Evolutionary conservation across 768 basidiomycete genomes (phyloP), one percentile per base, ranked within the genome.

Genomic region (Tephrocybe sp.): DNA sequence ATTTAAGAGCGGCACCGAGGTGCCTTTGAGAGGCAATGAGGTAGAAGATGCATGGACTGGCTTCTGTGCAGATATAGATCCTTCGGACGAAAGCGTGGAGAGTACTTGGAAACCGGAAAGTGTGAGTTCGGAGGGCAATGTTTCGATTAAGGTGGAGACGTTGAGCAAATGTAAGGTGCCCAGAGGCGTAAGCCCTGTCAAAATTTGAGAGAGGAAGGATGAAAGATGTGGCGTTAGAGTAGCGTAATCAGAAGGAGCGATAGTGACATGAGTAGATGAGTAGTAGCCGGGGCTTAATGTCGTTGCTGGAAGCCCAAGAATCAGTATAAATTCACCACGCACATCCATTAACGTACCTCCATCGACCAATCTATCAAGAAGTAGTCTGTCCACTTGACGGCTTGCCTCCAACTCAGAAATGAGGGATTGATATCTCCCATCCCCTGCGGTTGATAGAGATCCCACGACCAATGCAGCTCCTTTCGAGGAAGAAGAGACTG

Each of bases 361-460:
- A 67, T 90, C 91, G 13, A 92, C 71, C 54, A 95, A 70, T 53
- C 92, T 76, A 65, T 95, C 92, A 23, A 93, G 69, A 72, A 94
- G 82, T 63, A 92, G 84, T 61, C 79, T 85, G 60, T 94, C 90
- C 26, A 91, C 83, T 31, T 70, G 61, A 54, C 76, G 67, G 14
- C 72, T 74, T 51, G 66, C 67, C 65, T 82, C 79, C 51, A 92
- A 69, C 56, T 75, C 72, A 6, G 81, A 75, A 45, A 91, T 75
- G 54, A 90, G 69, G 1, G 77, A 66, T 65, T 92, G 89, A 63
- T 92, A 92, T 63, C 76, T 78, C 30, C 92, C 92, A 62, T 91
- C 82, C 63, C 82, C 78, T 3, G 91, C 92, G 0, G 90, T 88
- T 3, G 77, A 71, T 16, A 85, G 80, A 7, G 91, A 91, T 49